A percentile compares a stretch with the other conserved stretches of the same genome.
phyloP scores from a whole-genome alignment of 306 rosid genomes.

The Begonia peltatifolia region DNA sequence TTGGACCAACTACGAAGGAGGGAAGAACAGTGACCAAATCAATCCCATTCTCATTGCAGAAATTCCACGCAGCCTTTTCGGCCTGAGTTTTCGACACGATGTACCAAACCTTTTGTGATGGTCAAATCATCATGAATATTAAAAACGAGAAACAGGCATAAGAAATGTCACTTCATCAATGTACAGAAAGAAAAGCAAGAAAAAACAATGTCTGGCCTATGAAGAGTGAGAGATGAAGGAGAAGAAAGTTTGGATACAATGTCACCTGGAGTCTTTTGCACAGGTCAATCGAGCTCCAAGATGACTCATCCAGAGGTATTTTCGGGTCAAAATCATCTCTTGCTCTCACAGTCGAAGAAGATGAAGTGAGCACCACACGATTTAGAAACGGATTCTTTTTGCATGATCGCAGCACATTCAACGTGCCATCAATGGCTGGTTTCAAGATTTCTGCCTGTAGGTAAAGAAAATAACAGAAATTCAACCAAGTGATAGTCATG shows the following conservation, averaged over 20 bases:
- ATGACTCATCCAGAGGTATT: constrained; percentile 50
- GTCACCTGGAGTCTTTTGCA: constrained; percentile 48
- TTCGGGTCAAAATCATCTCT: constrained; percentile 46
- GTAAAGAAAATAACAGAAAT: background rate
- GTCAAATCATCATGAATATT: background rate
- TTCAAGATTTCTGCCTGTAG: constrained; percentile 49
- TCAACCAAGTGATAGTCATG: background rate
- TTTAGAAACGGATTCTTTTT: constrained; percentile 34
- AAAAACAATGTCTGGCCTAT: background rate
- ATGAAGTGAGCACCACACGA: constrained; percentile 73
- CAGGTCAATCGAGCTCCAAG: constrained; percentile 54
- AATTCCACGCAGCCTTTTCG: constrained; percentile 78
- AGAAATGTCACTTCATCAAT: background rate
- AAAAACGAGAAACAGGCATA: background rate
- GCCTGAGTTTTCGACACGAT: constrained; percentile 59
- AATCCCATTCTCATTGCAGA: constrained; percentile 51
- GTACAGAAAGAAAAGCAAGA: no score
- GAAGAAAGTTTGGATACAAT: background rate
- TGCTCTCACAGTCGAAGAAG: constrained; percentile 60
- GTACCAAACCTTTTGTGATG: constrained; percentile 51
- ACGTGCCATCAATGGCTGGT: constrained; percentile 60
- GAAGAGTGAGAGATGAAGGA: no score
- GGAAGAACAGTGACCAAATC: constrained; percentile 59
- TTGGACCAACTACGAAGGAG: constrained; percentile 52
- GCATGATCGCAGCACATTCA: constrained; percentile 71